Conservation (phyloP, 768 basidiomycete genomes). For the Suillus ampliporus region DNA sequence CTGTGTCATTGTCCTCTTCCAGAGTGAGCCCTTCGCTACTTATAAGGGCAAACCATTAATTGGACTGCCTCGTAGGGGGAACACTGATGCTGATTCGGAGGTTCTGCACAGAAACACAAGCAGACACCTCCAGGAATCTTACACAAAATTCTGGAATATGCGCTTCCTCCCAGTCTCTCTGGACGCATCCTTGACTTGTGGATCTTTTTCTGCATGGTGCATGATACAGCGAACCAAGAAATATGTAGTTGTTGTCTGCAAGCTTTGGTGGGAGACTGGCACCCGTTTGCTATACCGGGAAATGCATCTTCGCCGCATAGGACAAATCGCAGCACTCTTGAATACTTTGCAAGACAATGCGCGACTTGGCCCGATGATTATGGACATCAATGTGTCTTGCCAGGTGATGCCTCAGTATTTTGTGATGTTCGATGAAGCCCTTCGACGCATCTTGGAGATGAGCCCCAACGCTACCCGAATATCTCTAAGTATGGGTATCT, state of each 20-base stretch:
- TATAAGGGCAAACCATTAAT: no score
- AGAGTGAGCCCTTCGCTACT: not conserved
- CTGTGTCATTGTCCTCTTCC: not conserved
- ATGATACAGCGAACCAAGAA: slow-evolving; percentile 26
- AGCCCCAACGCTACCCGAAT: not conserved
- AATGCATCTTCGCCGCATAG: slow-evolving; percentile 28
- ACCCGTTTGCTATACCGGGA: slow-evolving; percentile 33
- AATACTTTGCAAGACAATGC: slow-evolving; percentile 20
- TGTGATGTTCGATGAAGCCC: not conserved
- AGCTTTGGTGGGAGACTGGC: slow-evolving; percentile 29
- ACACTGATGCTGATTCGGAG: not conserved
- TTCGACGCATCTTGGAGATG: slow-evolving; percentile 5
- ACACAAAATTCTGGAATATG: slow-evolving; percentile 28
- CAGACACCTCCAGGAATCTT: slow-evolving; percentile 31
- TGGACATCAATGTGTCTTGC: slow-evolving; percentile 19
- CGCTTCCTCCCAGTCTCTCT: slow-evolving; percentile 32
- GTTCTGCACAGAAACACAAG: not conserved
- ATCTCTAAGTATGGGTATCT: slow-evolving; percentile 5
- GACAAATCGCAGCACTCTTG: slow-evolving; percentile 28
- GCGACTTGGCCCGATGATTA: slow-evolving; percentile 18
- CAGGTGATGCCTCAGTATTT: slow-evolving; percentile 7
- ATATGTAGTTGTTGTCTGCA: slow-evolving; percentile 30
- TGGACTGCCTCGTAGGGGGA: not conserved
- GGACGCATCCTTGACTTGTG: slow-evolving; percentile 16
- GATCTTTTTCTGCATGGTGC: slow-evolving; percentile 30